A percentile compares a stretch with the other conserved stretches of the same genome.
These are phyloP conservation scores for Neurospora pannonica DNA, from an alignment of 495 filamentous ascomycete genomes.

Conservation along the genomic window DNA sequence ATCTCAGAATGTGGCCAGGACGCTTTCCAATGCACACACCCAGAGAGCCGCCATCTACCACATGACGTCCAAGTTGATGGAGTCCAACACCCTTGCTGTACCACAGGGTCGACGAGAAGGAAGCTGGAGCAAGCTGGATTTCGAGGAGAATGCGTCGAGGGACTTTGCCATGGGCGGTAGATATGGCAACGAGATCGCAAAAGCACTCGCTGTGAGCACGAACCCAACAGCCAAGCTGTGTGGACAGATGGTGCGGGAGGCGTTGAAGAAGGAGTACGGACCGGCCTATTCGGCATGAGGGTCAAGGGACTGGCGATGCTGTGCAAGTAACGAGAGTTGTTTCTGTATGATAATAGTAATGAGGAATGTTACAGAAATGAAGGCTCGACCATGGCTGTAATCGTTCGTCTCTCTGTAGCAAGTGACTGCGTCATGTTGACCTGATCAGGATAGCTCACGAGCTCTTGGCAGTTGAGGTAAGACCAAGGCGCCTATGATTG, in stretches of 20 bases:
- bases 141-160: constrained; percentile 63
- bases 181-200: constrained; percentile 72
- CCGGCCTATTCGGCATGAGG: constrained; percentile 23
- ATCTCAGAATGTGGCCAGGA: constrained; percentile 49
- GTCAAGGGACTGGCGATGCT: neutral
- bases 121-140: constrained; percentile 38
- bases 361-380: neutral
- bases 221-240: constrained; percentile 89
- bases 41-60: constrained; percentile 67
- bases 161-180: constrained; percentile 68
- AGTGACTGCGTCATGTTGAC: neutral
- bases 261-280: constrained; percentile 66
- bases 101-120: constrained; percentile 27
- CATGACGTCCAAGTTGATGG: constrained; percentile 45
- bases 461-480: constrained; percentile 6
- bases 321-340: neutral
- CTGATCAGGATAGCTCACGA: constrained; percentile 4
- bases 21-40: constrained; percentile 63
- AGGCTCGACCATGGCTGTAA: neutral
- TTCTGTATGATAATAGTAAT: neutral
- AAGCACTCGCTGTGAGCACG: constrained; percentile 64
- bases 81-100: constrained; percentile 11
- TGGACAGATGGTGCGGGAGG: constrained; percentile 77
- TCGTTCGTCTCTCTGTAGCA: neutral
- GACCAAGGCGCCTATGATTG: constrained; percentile 18